A percentile compares a stretch with the other conserved stretches of the same genome.
These are phyloP conservation scores for Geotrichum ghanense DNA, from an alignment of 805 yeast genomes.

Conservation along the genomic window DNA sequence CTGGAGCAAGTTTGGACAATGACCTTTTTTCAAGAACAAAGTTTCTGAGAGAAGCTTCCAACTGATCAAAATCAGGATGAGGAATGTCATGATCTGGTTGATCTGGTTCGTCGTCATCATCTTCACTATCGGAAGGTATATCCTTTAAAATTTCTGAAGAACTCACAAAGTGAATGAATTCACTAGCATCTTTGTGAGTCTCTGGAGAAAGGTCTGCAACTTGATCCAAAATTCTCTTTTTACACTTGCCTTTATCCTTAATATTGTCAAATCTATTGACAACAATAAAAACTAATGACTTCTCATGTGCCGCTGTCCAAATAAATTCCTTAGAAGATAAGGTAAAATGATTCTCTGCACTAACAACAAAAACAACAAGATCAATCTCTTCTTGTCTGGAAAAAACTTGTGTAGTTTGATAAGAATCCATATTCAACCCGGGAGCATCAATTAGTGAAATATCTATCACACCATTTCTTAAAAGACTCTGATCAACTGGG, in stretches of 20 bases:
- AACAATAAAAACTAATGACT: constrained; percentile 84
- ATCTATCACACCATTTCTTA: constrained; percentile 85
- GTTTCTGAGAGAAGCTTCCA: constrained; percentile 75
- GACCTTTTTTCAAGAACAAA: constrained; percentile 86
- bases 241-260: constrained; percentile 69
- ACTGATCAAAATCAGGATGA: constrained; percentile 47
- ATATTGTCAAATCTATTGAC: constrained; percentile 88
- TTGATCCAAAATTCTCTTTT: constrained; percentile 66
- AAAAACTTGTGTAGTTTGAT: constrained; percentile 89
- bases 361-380: constrained; percentile 88
- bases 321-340: constrained; percentile 90
- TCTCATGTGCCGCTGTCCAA: constrained; percentile 80
- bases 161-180: constrained; percentile 88
- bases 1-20: constrained; percentile 81
- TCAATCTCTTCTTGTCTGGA: constrained; percentile 97
- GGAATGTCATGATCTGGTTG: constrained; percentile 17
- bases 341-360: constrained; percentile 93
- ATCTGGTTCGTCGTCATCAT: constrained; percentile 15
- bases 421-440: constrained; percentile 85
- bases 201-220: constrained; percentile 80
- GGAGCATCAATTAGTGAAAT: constrained; percentile 94
- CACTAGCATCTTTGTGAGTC: constrained; percentile 76
- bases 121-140: constrained; percentile 24
- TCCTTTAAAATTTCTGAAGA: constrained; percentile 38
- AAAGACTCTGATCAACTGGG: constrained; percentile 51